Conservation (phyloP, 2,329 filamentous ascomycete genomes). For the Cercospora citrullina region DNA sequence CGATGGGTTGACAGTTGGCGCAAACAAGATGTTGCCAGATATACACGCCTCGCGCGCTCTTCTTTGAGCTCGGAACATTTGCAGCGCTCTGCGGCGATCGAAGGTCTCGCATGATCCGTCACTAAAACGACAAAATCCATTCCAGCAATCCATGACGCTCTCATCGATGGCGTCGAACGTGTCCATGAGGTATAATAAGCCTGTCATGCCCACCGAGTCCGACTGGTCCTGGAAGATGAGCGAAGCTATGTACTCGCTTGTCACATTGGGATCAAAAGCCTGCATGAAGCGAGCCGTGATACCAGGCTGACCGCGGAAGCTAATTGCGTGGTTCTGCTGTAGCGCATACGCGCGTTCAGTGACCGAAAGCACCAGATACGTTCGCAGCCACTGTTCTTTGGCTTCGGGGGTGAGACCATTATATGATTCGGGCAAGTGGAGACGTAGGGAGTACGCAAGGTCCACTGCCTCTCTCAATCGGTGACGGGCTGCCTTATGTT, state of each 20-base stretch:
- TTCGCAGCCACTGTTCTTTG: conserved; percentile 44
- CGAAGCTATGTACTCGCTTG: conserved; percentile 36
- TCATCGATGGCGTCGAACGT: conserved; percentile 48
- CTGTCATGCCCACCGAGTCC: conserved; percentile 45
- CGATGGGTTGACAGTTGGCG: conserved; percentile 36
- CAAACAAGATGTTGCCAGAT: conserved; percentile 43
- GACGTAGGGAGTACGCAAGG: conserved; percentile 43
- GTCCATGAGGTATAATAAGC: conserved; percentile 47
- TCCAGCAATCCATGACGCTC: conserved; percentile 48
- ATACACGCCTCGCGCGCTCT: conserved; percentile 35
- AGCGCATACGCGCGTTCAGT: conserved; percentile 45
- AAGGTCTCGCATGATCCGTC: conserved; percentile 38
- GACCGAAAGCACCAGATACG: conserved; percentile 40
- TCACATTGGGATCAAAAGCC: conserved; percentile 42
- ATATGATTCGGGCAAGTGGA: conserved; percentile 46
- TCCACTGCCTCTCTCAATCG: conserved; percentile 39
- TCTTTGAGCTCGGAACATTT: conserved; percentile 37
- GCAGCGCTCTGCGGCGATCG: conserved; percentile 38
- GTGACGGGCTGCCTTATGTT: conserved; percentile 35
- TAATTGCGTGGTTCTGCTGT: conserved; percentile 46
- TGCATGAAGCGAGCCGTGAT: conserved; percentile 45
- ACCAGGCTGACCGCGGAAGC: conserved; percentile 45
- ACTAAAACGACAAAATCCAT: conserved; percentile 40
- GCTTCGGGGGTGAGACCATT: conserved; percentile 40
- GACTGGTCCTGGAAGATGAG: conserved; percentile 48